Base-by-base conservation (phyloP, 306 rosid species). In the Acacia melanoxylon region DNA sequence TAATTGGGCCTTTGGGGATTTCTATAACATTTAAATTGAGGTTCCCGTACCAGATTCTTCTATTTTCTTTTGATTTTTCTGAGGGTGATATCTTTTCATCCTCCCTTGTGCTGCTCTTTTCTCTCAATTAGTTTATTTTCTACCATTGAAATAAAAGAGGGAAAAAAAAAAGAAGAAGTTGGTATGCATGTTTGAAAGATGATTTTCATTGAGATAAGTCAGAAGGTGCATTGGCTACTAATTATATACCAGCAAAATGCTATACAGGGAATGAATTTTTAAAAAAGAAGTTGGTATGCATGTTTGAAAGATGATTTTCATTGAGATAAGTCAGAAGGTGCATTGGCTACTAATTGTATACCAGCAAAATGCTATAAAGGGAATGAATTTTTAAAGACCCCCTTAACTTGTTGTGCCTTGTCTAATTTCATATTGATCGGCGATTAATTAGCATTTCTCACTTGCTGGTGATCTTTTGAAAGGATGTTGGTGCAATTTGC, bases 401-500 rank as follows among this genome's bases (percentile, higher is more conserved):
- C 12, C 70, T 78, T 59, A 59, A 54, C 67, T 62, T 77, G 14
- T 68, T 68, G 69, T 81, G 72, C 33, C 8, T 61, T 52, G 68
- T 56, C 51, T n/a, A 69, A 27, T 56, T 22, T 51, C 58, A 63
- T 82, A 24, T 75, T 42, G 75, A 45, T 68, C 66, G 66, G 27
- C 82, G 65, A 67, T 56, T 58, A 62, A 49, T 77, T 40, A 79
- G 63, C 63, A n/a, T 83, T 81, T 71, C 68, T 75, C 71, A 17
- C 44, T 29, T 82, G 74, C 77, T 13, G 33, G 61, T 85, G 46
- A 86, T 86, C 76, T 74, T 63, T 89, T 74, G 86, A 85, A 95
- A 95, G 99, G 98, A 93, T 77, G 86, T 93, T 69, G 91, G 93
- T 71, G 87, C 68, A 66, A 89, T 93, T 85, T 95, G 98, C 82